phyloP scores from a whole-genome alignment of 805 yeast genomes.

The Kodamaea hsintzibuensis region DNA sequence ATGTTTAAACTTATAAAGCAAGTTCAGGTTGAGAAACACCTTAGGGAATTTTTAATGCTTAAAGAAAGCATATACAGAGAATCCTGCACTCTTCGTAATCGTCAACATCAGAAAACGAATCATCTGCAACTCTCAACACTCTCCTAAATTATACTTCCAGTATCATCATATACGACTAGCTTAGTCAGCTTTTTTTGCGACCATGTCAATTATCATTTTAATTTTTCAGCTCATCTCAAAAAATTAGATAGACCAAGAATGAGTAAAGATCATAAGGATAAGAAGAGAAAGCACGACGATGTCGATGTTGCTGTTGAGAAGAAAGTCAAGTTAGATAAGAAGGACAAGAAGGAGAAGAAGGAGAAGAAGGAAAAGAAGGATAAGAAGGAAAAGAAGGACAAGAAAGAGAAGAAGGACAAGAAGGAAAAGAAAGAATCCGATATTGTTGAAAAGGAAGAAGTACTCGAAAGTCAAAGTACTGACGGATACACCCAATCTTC shows the following conservation, averaged over 20 bases:
- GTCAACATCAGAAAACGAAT: too few species aligned
- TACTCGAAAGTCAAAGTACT: slow-evolving; percentile 13
- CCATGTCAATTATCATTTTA: neutral
- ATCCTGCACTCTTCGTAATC: too few species aligned
- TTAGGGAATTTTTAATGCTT: too few species aligned
- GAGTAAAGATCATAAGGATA: slow-evolving; percentile 27
- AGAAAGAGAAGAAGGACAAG: slow-evolving; percentile 29
- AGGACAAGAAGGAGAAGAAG: slow-evolving; percentile 42
- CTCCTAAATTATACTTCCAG: too few species aligned
- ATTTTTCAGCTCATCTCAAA: slow-evolving; percentile 8
- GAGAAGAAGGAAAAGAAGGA: slow-evolving; percentile 37
- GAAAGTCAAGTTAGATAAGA: slow-evolving; percentile 31
- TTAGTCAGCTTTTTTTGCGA: neutral
- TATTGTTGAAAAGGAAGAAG: slow-evolving; percentile 7
- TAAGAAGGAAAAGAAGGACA: slow-evolving; percentile 27
- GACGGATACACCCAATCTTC: slow-evolving; percentile 37
- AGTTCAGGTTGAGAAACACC: too few species aligned
- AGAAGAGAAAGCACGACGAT: slow-evolving; percentile 29
- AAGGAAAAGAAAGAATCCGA: slow-evolving; percentile 21
- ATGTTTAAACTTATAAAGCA: too few species aligned
- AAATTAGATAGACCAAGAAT: neutral
- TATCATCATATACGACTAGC: too few species aligned
- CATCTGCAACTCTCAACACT: too few species aligned
- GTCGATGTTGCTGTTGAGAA: slow-evolving; percentile 25
- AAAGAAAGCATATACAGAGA: too few species aligned